These are phyloP conservation scores for Tetrapisispora fleetii DNA, from an alignment of 805 yeast species.

Conservation along the genomic window DNA sequence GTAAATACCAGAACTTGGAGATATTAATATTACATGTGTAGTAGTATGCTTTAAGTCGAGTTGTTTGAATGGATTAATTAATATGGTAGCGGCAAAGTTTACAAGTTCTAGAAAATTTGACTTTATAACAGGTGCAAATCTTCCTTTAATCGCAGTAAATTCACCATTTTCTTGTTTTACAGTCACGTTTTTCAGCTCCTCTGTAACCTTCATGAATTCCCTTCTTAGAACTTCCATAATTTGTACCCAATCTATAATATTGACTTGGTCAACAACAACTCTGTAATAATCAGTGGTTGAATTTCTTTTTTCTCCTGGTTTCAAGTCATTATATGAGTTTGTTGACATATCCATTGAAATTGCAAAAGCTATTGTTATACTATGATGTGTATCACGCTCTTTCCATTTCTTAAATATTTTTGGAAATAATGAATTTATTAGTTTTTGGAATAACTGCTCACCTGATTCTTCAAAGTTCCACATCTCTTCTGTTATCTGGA, in stretches of 20 bases:
- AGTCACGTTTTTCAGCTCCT: slow-evolving; percentile 50
- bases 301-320: slow-evolving; percentile 61
- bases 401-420: slow-evolving; percentile 83
- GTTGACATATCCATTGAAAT: slow-evolving; percentile 50
- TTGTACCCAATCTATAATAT: slow-evolving; percentile 78
- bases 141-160: slow-evolving; percentile 39
- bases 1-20: slow-evolving; percentile 89
- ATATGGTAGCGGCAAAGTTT: slow-evolving; percentile 68
- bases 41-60: slow-evolving; percentile 83
- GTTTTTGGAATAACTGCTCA: slow-evolving; percentile 83
- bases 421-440: slow-evolving; percentile 88
- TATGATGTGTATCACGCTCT: slow-evolving; percentile 76
- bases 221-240: slow-evolving; percentile 79
- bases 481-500: slow-evolving; percentile 91
- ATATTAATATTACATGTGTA: slow-evolving; percentile 76
- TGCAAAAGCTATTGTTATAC: slow-evolving; percentile 85
- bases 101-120: slow-evolving; percentile 85
- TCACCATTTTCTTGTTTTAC: slow-evolving; percentile 27
- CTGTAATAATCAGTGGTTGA: slow-evolving; percentile 73
- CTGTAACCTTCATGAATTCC: slow-evolving; percentile 75
- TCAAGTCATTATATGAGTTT: slow-evolving; percentile 44
- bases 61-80: slow-evolving; percentile 68
- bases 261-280: slow-evolving; percentile 92
- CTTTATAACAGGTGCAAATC: slow-evolving; percentile 75
- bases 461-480: slow-evolving; percentile 98